A percentile compares a stretch with the other conserved stretches of the same genome.
phyloP scores from a whole-genome alignment of 2,329 filamentous ascomycete genomes.

The Calonectria naviculata region DNA sequence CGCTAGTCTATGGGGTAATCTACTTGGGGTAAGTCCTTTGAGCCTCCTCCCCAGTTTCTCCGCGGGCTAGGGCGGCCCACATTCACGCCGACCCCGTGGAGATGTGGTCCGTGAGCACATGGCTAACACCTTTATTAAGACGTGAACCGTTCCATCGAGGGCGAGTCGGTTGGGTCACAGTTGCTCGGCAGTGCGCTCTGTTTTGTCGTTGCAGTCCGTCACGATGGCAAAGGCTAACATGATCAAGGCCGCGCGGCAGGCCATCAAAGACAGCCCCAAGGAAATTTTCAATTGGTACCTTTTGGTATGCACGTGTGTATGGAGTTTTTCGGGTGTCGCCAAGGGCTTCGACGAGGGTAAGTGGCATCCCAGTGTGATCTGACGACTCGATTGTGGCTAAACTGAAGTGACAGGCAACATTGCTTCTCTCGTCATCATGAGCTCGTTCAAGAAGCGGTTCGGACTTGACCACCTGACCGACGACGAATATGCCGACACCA shows the following conservation, averaged over 20 bases:
- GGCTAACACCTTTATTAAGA: background rate
- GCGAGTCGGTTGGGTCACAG: background rate
- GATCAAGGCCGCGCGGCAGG: constrained; percentile 40
- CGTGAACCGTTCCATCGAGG: background rate
- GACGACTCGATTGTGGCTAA: rapidly evolving
- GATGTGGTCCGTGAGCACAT: background rate
- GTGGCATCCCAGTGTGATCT: background rate
- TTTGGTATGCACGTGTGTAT: constrained; percentile 37
- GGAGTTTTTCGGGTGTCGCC: constrained; percentile 43
- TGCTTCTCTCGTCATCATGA: constrained; percentile 43
- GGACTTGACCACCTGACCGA: constrained; percentile 37
- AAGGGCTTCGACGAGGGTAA: constrained; percentile 46
- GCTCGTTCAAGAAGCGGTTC: constrained; percentile 38
- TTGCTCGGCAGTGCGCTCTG: background rate
- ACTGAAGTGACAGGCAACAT: constrained; percentile 39
- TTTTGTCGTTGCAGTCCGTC: background rate
- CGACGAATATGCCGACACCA: constrained; percentile 40
- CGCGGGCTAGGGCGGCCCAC: background rate
- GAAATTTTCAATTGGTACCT: constrained; percentile 46
- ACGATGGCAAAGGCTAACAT: constrained; percentile 34
- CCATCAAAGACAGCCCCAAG: constrained; percentile 37
- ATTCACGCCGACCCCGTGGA: background rate
- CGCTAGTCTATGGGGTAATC: background rate
- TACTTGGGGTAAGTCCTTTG: background rate
- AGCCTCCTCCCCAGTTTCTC: background rate